Base-by-base conservation (phyloP, 148 eudicot species). In the Diospyros lotus region DNA sequence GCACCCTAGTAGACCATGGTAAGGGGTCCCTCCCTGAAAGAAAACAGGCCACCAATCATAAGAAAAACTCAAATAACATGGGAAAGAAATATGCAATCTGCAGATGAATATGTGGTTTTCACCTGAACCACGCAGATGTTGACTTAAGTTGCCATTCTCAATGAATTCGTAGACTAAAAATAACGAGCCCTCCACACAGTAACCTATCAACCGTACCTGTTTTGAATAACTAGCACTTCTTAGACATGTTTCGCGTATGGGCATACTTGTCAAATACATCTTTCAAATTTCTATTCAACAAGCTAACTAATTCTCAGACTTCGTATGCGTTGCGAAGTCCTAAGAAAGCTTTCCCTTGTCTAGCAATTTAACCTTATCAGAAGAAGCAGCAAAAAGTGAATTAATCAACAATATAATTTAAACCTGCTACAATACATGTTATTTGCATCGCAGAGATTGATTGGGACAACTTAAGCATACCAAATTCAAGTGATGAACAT, bases 401-500 rank as follows among this genome's bases (percentile, higher is more conserved):
- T 17, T 60, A 28, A 5, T 60, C 28, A 60, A 60, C 64, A 60
- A 9, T 60, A 60, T 6, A 28, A 68, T n/a, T n/a, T n/a, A n/a
- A n/a, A n/a, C n/a, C n/a, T n/a, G n/a, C n/a, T n/a, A n/a, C n/a
- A n/a, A n/a, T n/a, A n/a, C n/a, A n/a, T n/a, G n/a, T n/a, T n/a
- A n/a, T n/a, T n/a, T n/a, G n/a, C n/a, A n/a, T n/a, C n/a, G n/a
- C n/a, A 61, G 12, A n/a, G n/a, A n/a, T n/a, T n/a, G n/a, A n/a
- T n/a, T n/a, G n/a, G n/a, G n/a, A n/a, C n/a, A n/a, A n/a, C n/a
- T n/a, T n/a, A n/a, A n/a, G n/a, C n/a, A n/a, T 92, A 94, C 98
- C 98, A 94, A 81, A 84, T 94, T 94, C 78, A 91, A 81, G 90
- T 94, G 97, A 89, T 94, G 93, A 83, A 94, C 95, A 86, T 85